A percentile compares a stretch with the other conserved stretches of the same genome.
phyloP scores from a whole-genome alignment of 2,329 filamentous ascomycete species.

The Herpotrichia juniperi region DNA sequence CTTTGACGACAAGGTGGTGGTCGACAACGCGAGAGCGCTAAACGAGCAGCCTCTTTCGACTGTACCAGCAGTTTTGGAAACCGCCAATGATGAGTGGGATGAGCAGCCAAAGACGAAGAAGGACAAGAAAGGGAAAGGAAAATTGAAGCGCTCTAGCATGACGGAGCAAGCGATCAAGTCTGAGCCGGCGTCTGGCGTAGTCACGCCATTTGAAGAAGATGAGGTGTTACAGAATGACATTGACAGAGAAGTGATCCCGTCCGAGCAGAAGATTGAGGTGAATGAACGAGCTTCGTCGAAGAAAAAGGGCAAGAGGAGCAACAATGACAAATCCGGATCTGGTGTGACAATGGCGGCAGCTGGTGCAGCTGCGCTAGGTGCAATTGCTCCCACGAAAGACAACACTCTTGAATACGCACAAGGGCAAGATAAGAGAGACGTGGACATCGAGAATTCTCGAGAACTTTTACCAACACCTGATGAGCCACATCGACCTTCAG shows the following conservation, averaged over 20 bases:
- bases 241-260: constrained; percentile 12
- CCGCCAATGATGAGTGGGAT: constrained; percentile 16
- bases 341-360: constrained; percentile 14
- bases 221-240: constrained; percentile 5
- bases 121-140: constrained; percentile 26
- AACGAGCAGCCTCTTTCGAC: not conserved
- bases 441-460: constrained; percentile 5
- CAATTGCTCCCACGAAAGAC: constrained; percentile 8
- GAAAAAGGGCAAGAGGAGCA: constrained; percentile 51
- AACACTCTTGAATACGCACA: constrained; percentile 3
- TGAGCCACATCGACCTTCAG: constrained; percentile 17
- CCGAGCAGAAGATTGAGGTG: constrained; percentile 18
- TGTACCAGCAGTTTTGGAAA: not conserved
- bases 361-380: constrained; percentile 18
- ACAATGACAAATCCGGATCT: constrained; percentile 23
- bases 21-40: not conserved
- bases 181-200: constrained; percentile 5
- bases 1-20: not conserved
- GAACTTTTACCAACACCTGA: constrained; percentile 23
- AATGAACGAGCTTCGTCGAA: constrained; percentile 32
- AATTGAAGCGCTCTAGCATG: constrained; percentile 16
- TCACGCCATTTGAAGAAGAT: constrained; percentile 16
- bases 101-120: constrained; percentile 27
- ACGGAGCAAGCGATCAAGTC: constrained; percentile 14
- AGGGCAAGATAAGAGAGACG: not conserved